Evolutionary conservation across 805 yeast genomes (phyloP), one percentile per base, ranked within the genome.

Genomic region (Barnettozyma populi): DNA sequence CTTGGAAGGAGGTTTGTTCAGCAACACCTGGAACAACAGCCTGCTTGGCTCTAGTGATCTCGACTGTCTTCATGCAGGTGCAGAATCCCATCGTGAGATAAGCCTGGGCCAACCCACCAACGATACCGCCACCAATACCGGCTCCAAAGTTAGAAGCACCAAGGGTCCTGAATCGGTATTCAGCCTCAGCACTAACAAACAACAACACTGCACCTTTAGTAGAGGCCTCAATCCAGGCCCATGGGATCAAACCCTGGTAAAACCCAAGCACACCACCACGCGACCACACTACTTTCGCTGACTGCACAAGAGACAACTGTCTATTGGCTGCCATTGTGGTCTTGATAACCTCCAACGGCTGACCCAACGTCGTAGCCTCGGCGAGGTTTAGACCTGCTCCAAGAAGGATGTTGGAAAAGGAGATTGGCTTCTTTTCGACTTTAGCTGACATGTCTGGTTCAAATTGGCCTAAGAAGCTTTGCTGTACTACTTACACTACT

Each of bases 151-250:
- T 79, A 49, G 73, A 77, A 51, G 79, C 74, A 44, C 95, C 95
- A 19, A 84, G 50, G 31, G 65, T 68, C 60, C 75, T 82, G 59
- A 83, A 80, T 43, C 76, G 78, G 67, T 87, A 88, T 69, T 94
- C 98, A 45, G 90, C 86, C 65, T 94, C 98, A 41, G 95, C 82
- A 41, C 96, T 84, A 31, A 90, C 97, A 60, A 94, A 94, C 57
- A 94, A 74, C 48, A 94, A 74, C 7, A 90, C 96, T 5, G 98
- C 97, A 66, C 99, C 99, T 68, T 94, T 94, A 34, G 99, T 94
- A n/a, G 96, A 86, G 9, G 97, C 99, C 69, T 92, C 99, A 57
- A 94, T 86, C 97, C 98, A 90, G 7, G 98, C 99, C 99, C 99
- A 94, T 41, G 99, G 99, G 55, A 92, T 90, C 64, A 94, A 75